Base-by-base conservation (phyloP, 2,329 filamentous ascomycete species). In the Ophiostoma australiae region DNA sequence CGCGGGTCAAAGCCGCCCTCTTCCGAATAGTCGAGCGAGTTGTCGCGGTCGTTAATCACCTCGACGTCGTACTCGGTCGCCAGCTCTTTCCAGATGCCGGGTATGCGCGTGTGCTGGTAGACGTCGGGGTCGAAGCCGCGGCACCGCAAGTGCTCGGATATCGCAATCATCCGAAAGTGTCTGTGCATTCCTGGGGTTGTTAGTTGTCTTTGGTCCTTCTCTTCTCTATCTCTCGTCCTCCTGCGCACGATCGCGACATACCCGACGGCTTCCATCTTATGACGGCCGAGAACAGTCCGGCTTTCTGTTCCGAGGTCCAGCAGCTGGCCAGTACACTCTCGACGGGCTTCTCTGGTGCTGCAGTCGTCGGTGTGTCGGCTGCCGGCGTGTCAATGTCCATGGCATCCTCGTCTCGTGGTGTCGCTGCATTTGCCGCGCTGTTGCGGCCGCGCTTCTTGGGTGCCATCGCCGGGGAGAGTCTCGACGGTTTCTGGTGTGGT, bases 221-320 rank as follows among this genome's bases (percentile, higher is more conserved):
- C 23, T 2, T 2, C 55, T 27, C 20, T 1, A 23, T 61, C 8
- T 15, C 20, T 15, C 15, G 48, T 55, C n/a, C 48, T 55, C 20
- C 6, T 23, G 15, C 27, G 27, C 27, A 31, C 27, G 27, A 31
- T 31, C 27, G 27, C 3, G 20, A 70, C 70, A 68, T 61, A 92
- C 93, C 94, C 58, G 94, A 94, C n/a, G 95, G 95, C 79, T 99
- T 99, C 91, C 92, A 97, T 78, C 90, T 87, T 74, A 98, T 94
- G 75, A 98, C 90, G 69, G 90, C 93, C 78, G 97, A 97, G 82
- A 97, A 93, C 0, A 99, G 85, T 58, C 93, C 94, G 0, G 92
- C 93, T 75, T 97, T 91, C 80, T 99, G 95, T 77, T 97, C 94
- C 77, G 97, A 94, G 4, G 93, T 97, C 95, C 95, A 99, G 35